Evolutionary conservation across 179 eudicot genomes (phyloP).

Genomic region (Heliamphora pulchella): DNA sequence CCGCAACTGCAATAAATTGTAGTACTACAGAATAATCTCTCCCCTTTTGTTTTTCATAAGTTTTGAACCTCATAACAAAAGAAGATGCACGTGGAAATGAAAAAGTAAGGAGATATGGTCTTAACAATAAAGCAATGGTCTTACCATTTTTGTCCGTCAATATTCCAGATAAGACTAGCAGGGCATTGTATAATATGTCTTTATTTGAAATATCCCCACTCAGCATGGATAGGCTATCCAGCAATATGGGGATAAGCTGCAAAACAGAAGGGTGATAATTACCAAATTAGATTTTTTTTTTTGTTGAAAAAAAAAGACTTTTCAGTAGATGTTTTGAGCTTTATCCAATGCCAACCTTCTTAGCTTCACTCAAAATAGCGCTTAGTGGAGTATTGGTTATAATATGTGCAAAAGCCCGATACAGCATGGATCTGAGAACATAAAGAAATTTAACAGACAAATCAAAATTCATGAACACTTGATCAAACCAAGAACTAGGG

Average conservation of each 20-base stretch:
- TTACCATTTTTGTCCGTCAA: slow-evolving; percentile 66
- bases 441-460: background rate
- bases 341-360: slow-evolving; percentile 45
- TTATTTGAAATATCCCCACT: slow-evolving; percentile 52
- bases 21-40: background rate
- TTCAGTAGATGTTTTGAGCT: background rate
- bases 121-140: slow-evolving; percentile 14
- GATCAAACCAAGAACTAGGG: slow-evolving; percentile 10
- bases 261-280: slow-evolving; percentile 17
- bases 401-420: slow-evolving; percentile 68
- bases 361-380: slow-evolving; percentile 67
- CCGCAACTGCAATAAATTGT: background rate
- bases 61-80: background rate
- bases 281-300: background rate
- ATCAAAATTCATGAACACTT: background rate
- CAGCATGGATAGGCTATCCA: slow-evolving; percentile 54
- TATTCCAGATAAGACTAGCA: slow-evolving; percentile 79
- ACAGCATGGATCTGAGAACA: slow-evolving; percentile 61
- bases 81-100: background rate
- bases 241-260: slow-evolving; percentile 67
- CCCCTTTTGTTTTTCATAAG: background rate
- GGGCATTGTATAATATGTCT: slow-evolving; percentile 56
- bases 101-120: background rate
- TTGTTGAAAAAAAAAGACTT: background rate
- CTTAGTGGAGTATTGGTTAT: slow-evolving; percentile 55